phyloP scores from a whole-genome alignment of 2,329 filamentous ascomycete genomes.

The Aurifilum marmelostoma region DNA sequence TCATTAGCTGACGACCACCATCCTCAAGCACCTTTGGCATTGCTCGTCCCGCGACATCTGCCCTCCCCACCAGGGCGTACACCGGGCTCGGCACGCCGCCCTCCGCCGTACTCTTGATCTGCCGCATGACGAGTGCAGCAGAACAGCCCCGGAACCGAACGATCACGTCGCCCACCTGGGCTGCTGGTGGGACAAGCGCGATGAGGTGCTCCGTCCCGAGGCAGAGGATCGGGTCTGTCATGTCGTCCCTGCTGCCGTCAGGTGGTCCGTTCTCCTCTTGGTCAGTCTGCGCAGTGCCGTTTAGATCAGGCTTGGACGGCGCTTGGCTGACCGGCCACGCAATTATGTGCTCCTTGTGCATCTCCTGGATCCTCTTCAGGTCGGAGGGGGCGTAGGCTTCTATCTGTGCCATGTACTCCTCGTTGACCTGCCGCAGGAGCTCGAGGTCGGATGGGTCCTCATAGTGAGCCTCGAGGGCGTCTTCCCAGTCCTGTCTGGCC shows the following conservation, averaged over 20 bases:
- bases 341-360: neutral
- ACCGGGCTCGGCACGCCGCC: neutral
- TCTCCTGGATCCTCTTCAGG: neutral
- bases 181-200: neutral
- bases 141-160: neutral
- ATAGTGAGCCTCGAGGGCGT: neutral
- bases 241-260: neutral
- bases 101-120: neutral
- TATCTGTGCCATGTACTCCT: constrained; percentile 1
- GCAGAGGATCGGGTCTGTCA: neutral
- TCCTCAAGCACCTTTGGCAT: neutral
- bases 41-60: neutral
- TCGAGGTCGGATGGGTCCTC: neutral
- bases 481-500: constrained; percentile 3
- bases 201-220: constrained; percentile 1
- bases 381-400: neutral
- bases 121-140: neutral
- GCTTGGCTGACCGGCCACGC: neutral
- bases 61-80: neutral
- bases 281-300: neutral
- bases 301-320: neutral
- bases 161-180: neutral
- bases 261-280: neutral
- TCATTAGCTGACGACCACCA: neutral
- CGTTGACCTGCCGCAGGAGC: neutral